These are phyloP conservation scores for Quillaja saponaria DNA, from an alignment of 306 rosid species.

Conservation along the genomic window DNA sequence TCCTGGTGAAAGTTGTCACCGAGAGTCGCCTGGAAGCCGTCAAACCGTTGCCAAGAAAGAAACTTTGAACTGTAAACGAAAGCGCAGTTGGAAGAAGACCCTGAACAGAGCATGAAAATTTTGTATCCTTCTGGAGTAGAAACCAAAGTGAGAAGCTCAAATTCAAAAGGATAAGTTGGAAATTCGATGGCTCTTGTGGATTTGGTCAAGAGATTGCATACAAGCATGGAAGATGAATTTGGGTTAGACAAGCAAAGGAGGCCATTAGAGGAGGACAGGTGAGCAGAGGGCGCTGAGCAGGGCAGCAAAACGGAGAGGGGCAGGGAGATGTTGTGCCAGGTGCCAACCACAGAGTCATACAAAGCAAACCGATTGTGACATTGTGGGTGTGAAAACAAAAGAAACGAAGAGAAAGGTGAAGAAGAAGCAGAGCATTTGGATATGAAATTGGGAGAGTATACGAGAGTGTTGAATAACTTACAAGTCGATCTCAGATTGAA, in stretches of 20 bases:
- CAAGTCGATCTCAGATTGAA: conserved; percentile 77
- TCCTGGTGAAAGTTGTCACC: conserved; percentile 53
- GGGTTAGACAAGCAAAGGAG: conserved; percentile 64
- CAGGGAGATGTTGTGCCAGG: conserved; percentile 64
- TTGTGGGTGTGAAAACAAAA: conserved; percentile 82
- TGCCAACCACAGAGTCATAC: conserved; percentile 53
- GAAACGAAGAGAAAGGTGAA: conserved; percentile 67
- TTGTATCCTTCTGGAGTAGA: conserved; percentile 56
- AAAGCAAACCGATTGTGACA: conserved; percentile 55
- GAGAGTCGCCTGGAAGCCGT: conserved; percentile 39
- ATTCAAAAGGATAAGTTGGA: conserved; percentile 51
- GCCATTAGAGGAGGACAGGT: conserved; percentile 65
- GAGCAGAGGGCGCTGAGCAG: conserved; percentile 33
- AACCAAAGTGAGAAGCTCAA: conserved; percentile 63
- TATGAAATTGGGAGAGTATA: conserved; percentile 68
- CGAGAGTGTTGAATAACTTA: conserved; percentile 63
- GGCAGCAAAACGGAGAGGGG: conserved; percentile 48
- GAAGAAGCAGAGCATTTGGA: conserved; percentile 34
- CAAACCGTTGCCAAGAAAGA: conserved; percentile 53
- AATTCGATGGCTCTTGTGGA: conserved; percentile 54
- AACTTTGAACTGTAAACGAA: conserved; percentile 54
- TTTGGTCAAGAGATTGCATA: conserved; percentile 61
- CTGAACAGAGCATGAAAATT: conserved; percentile 50
- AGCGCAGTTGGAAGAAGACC: conserved; percentile 35
- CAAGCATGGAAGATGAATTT: conserved; percentile 51